These are phyloP conservation scores for Polytrichum commune DNA, from an alignment of 225 moss, liverwort and hornwort species.

Conservation along the genomic window DNA sequence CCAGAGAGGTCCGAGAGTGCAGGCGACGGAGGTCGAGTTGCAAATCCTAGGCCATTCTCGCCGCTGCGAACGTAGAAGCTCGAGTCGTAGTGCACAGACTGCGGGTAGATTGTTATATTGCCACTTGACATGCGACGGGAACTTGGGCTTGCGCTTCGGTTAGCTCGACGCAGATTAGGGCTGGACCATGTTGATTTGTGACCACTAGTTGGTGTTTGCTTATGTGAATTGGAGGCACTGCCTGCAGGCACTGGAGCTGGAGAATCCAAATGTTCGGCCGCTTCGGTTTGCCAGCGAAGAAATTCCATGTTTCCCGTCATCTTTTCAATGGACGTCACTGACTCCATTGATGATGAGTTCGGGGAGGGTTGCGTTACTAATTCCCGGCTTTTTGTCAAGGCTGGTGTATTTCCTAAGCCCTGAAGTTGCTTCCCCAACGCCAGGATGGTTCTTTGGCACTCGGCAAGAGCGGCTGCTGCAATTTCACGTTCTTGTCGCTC, in stretches of 20 bases:
- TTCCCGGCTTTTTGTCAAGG: conserved; percentile 23
- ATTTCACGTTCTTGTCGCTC: conserved; percentile 50
- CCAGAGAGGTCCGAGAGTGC: conserved; percentile 28
- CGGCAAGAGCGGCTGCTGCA: conserved; percentile 54
- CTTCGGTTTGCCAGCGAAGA: conserved; percentile 49
- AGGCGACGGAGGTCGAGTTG: conserved; percentile 35
- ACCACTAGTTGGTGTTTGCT: conserved; percentile 2
- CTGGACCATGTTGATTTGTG: conserved; percentile 21
- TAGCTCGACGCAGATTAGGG: conserved; percentile 31
- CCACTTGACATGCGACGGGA: conserved; percentile 11
- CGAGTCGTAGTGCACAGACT: conserved; percentile 16
- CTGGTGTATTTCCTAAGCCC: conserved; percentile 34
- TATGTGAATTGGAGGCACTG: conserved; percentile 8
- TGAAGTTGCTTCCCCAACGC: conserved; percentile 67
- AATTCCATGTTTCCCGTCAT: conserved; percentile 56
- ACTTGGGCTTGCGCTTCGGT: conserved; percentile 45
- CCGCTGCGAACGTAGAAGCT: conserved; percentile 5
- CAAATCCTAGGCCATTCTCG: conserved; percentile 8
- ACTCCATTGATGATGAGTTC: conserved; percentile 25
- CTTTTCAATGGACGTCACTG: conserved; percentile 50
- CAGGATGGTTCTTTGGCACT: conserved; percentile 58
- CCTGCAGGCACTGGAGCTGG: not conserved
- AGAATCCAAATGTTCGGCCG: conserved; percentile 10
- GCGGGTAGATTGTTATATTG: conserved; percentile 8
- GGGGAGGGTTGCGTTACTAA: conserved; percentile 6